Evolutionary conservation across 129 eudicot species (phyloP), one percentile per base, ranked within the genome.

Genomic region (Flaveria trinervia): DNA sequence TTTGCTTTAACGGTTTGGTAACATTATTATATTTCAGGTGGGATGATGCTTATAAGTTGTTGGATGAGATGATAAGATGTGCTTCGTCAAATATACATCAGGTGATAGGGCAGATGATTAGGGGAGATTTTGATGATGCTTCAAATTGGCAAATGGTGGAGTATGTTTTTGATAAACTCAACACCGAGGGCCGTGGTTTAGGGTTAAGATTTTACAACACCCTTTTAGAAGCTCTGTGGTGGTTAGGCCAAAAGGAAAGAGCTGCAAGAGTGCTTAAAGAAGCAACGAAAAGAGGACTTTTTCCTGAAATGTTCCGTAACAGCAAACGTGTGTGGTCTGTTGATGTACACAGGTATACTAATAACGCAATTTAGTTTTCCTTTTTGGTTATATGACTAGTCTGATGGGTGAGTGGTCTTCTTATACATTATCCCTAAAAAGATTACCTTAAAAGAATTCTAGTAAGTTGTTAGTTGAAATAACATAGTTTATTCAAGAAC

Each of bases 121-220:
- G 81, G 75, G 98, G 98, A 81, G 97, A 91, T 64, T 89, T 84
- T 46, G 98, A 91, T 81, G 98, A 91, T 81, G 81, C 39, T 18
- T 83, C 84, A 16, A 94, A 89, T 79, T 94, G 97, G 98, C 97
- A 94, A 81, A 94, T 94, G 96, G 97, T 89, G 51, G 97, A 94
- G 43, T 94, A 94, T 79, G 96, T 87, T 44, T 90, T 91, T 28
- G 97, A 94, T 90, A 91, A 94, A 82, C 90, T 94, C 20, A 89
- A 83, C 13, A 83, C 92, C 23, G 97, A 91, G 75, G 96, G 92
- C 36, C 89, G 98, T 76, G 86, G 93, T 76, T 88, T 91, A 61
- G 96, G 97, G 45, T 88, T 89, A 60, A 94, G 97, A 76, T 94
- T 94, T 82, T 91, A 89, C 82, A 91, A 91, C 85, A 73, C 93